Evolutionary conservation across 441 rosid genomes (phyloP), one percentile per base, ranked within the genome.

Genomic region (Euphorbia celastroides): DNA sequence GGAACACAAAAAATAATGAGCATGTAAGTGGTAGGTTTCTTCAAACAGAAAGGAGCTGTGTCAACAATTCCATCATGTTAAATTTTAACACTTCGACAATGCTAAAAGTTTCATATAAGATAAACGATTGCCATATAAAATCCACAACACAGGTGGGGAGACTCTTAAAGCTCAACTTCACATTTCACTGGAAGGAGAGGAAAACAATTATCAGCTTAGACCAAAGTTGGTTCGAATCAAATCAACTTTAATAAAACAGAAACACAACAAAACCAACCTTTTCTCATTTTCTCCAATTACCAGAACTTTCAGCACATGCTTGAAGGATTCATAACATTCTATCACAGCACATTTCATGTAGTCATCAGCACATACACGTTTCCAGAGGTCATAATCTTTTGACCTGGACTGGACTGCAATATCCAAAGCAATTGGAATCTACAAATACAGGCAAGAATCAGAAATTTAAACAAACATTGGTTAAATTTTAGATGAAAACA

Each of bases 341-440:
- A 85, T 87, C 54, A 92, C 96, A 58, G 97, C 96, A 79, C 98
- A 95, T 80, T 89, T 92, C 99, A 95, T 87, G 82, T 90, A 95
- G 54, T 95, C 98, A 72, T 95, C 99, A 7, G 90, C 88, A 65
- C 96, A 88, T 68, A 92, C 90, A 66, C 97, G 97, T 83, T 85
- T 90, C 99, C 99, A 95, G 51, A 92, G 96, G 78, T 95, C 98
- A 78, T 96, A 73, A 72, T 92, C 99, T 80, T 64, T 85, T 61
- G 86, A 72, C 71, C 86, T 88, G 77, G 90, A 90, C 57, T 95
- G 95, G 67, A 79, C 98, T 51, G 97, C 96, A 96, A 92, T 92
- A 78, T 92, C 98, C 78, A 95, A 74, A 70, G 99, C 99, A 77
- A 92, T 83, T 19, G 98, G 88, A 64, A 95, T 90, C 99, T 92